Evolutionary conservation across 106 monocot species (phyloP), one percentile per base, ranked within the genome.

Genomic region (Dendrobium huoshanense): DNA sequence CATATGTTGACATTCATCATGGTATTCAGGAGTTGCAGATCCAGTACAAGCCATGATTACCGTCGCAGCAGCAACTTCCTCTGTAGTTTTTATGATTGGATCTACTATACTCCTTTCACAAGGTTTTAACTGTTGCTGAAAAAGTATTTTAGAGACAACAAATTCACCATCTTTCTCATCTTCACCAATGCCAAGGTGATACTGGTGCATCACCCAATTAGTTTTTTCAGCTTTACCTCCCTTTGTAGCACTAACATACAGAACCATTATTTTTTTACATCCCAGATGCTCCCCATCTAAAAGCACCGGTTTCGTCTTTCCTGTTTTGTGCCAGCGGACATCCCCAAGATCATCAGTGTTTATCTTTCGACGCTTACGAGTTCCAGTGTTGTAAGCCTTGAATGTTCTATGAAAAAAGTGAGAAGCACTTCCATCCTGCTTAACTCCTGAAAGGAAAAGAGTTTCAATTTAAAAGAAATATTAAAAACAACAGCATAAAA

Each of bases 201-300:
- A 93, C 61, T 99, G 99, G 75, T 99, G 99, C 93, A 99, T 99
- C 56, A 99, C 95, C 99, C 99, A 99, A 79, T 93, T 91, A 7
- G 95, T 99, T 54, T 95, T 99, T 81, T 91, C 93, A 77, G 91
- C 77, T 81, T 91, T 99, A 31, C 75, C 91, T 73, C 93, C 88
- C 72, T 88, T 95, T 20, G 22, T 45, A 9, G 68, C 77, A 77
- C 89, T 90, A 84, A 93, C 91, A 81, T 99, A 99, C 1, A 99
- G 83, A 68, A 99, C 99, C 99, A 99, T 93, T 80, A 99, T 95
- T 84, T 99, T 99, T 86, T 99, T 99, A 81, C 91, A 95, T 7
- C 99, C 95, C 13, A 88, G 54, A 20, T 95, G 99, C 22, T 78
- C 79, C 15, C 99, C 93, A 85, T 99, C 88, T 76, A 99, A 61